phyloP scores from a whole-genome alignment of 1,284 basidiomycete genomes.

The Polyporus tsugae region DNA sequence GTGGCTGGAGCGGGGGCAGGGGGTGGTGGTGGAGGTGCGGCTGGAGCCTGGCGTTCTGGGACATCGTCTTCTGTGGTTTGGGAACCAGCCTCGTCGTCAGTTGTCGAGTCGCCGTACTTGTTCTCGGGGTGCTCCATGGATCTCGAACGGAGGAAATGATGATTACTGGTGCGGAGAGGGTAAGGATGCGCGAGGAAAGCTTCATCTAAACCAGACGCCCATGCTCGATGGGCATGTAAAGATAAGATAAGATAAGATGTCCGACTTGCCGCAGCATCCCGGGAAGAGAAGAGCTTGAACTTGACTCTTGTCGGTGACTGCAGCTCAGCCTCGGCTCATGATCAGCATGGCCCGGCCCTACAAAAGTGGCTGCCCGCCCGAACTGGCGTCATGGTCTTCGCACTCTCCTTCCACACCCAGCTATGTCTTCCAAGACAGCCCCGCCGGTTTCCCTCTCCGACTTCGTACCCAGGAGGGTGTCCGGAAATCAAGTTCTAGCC shows the following conservation, averaged over 20 bases:
- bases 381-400: too few relatives aligned
- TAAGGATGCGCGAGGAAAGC: not conserved
- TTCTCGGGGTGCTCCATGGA: constrained; percentile 31
- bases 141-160: not conserved
- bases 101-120: constrained; percentile 62
- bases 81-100: constrained; percentile 80
- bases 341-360: too few relatives aligned
- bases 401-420: too few relatives aligned
- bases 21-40: constrained; percentile 43
- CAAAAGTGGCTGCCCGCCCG: too few relatives aligned
- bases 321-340: too few relatives aligned
- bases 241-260: not conserved
- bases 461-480: too few relatives aligned
- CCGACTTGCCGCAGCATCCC: too few relatives aligned
- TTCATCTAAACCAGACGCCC: not conserved
- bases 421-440: too few relatives aligned
- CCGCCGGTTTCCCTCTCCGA: too few relatives aligned
- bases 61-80: constrained; percentile 86
- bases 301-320: too few relatives aligned
- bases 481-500: too few relatives aligned
- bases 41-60: constrained; percentile 60
- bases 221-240: not conserved
- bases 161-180: not conserved
- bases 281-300: too few relatives aligned
- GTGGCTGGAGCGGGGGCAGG: constrained; percentile 43